Percentiles rank a stretch among this genome's conserved stretches.
Evolutionary conservation across 176 grass and related monocot species (phyloP).

Genomic region (Ampelocalamus luodianensis): DNA sequence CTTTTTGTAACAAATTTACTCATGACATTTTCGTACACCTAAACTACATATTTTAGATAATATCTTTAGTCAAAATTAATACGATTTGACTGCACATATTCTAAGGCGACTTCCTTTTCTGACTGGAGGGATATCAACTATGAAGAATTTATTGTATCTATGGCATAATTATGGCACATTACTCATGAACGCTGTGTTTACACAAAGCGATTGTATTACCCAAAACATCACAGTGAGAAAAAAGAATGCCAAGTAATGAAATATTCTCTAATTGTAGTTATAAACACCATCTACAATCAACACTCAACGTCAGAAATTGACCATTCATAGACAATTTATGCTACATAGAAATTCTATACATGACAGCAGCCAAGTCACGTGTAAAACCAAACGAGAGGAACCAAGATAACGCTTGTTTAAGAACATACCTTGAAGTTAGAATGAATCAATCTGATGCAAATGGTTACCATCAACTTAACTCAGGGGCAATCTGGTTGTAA

Average conservation of each 20-base stretch:
- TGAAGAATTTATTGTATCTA: background rate
- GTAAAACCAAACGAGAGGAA: background rate
- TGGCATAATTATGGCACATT: background rate
- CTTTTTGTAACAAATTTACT: too few relatives aligned
- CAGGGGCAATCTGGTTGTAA: slow-evolving; percentile 67
- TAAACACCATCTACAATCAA: background rate
- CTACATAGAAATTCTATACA: slow-evolving; percentile 21
- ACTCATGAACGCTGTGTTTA: background rate
- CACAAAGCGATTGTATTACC: background rate
- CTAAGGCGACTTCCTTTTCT: too few relatives aligned
- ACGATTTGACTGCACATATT: too few relatives aligned
- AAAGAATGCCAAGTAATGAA: background rate
- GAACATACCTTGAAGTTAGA: slow-evolving; percentile 44
- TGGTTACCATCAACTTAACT: slow-evolving; percentile 26
- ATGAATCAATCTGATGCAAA: slow-evolving; percentile 34
- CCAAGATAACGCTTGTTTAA: slow-evolving; percentile 25
- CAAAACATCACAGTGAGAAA: background rate
- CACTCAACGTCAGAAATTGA: background rate
- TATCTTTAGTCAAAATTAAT: too few relatives aligned
- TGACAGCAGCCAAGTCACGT: background rate
- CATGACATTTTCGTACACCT: too few relatives aligned
- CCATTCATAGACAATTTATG: background rate
- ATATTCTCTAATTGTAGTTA: background rate
- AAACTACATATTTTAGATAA: too few relatives aligned
- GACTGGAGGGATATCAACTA: background rate